phyloP scores from a whole-genome alignment of 352 stramenopile genomes.

The Albugo candida region DNA sequence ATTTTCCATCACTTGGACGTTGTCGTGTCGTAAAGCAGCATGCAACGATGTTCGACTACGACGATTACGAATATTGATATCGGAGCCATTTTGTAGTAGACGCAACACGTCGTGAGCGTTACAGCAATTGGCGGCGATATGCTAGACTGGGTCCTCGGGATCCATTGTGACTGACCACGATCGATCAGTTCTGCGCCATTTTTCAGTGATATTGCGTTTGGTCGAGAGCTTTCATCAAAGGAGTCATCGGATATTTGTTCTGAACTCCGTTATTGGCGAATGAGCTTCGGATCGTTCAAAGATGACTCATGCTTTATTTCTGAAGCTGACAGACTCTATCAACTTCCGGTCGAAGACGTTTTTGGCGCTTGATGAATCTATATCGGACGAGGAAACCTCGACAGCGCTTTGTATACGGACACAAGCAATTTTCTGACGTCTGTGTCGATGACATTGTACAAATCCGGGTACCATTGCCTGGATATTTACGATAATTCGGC shows the following conservation, averaged over 20 bases:
- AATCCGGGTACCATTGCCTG: constrained; percentile 44
- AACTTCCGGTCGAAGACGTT: constrained; percentile 27
- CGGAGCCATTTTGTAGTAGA: constrained; percentile 69
- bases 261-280: constrained; percentile 2
- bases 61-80: constrained; percentile 69
- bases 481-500: constrained; percentile 75
- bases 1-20: constrained; percentile 62
- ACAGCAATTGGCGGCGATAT: constrained; percentile 72
- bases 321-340: constrained; percentile 4
- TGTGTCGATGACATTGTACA: constrained; percentile 25
- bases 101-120: constrained; percentile 73
- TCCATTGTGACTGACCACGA: constrained; percentile 68
- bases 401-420: constrained; percentile 34
- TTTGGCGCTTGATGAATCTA: constrained; percentile 22
- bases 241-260: constrained; percentile 61
- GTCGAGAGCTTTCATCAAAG: constrained; percentile 24
- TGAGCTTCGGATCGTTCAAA: background rate
- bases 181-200: constrained; percentile 19
- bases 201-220: too few relatives aligned
- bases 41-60: constrained; percentile 59
- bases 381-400: constrained; percentile 46
- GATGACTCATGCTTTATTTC: background rate
- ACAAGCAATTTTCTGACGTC: constrained; percentile 20
- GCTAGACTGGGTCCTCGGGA: constrained; percentile 66
- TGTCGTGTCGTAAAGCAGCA: constrained; percentile 61